phyloP scores from a whole-genome alignment of 2,329 filamentous ascomycete species.

The Alternaria viburni region DNA sequence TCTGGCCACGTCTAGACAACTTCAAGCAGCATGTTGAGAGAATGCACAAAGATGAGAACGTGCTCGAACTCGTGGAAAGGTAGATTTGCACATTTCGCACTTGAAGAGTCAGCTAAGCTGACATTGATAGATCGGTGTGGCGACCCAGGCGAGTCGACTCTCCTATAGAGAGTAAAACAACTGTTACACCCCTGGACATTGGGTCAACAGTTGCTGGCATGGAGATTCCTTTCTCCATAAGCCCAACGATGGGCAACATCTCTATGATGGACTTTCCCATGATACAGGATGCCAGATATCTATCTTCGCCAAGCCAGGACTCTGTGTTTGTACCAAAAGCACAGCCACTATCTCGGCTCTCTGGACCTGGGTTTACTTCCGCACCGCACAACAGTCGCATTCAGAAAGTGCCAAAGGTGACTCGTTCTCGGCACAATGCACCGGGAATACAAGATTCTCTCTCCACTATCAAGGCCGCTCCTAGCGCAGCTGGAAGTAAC shows the following conservation, averaged over 20 bases:
- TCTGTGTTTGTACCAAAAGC: neutral
- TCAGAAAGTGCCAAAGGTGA: constrained; percentile 9
- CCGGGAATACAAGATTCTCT: neutral
- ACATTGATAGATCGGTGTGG: constrained; percentile 32
- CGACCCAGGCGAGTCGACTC: constrained; percentile 5
- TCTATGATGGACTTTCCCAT: constrained; percentile 27
- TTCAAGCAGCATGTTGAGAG: constrained; percentile 79
- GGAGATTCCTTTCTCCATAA: constrained; percentile 24
- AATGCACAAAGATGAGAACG: constrained; percentile 64
- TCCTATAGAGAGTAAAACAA: constrained; percentile 12
- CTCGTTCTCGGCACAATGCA: neutral
- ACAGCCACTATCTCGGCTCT: neutral
- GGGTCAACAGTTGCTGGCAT: constrained; percentile 37
- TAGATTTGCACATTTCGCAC: constrained; percentile 30
- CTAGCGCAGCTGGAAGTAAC: neutral
- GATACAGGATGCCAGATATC: constrained; percentile 27
- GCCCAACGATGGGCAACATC: constrained; percentile 17
- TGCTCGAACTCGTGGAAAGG: constrained; percentile 55
- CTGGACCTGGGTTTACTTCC: neutral
- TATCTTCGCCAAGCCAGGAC: constrained; percentile 20
- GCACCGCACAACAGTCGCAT: neutral
- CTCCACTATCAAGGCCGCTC: neutral
- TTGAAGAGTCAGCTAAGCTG: constrained; percentile 16
- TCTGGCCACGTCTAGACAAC: constrained; percentile 84
- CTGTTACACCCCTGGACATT: constrained; percentile 37